A percentile compares a stretch with the other conserved stretches of the same genome.
Evolutionary conservation across 345 rosid genomes (phyloP).

Genomic region (Anacardium occidentale): DNA sequence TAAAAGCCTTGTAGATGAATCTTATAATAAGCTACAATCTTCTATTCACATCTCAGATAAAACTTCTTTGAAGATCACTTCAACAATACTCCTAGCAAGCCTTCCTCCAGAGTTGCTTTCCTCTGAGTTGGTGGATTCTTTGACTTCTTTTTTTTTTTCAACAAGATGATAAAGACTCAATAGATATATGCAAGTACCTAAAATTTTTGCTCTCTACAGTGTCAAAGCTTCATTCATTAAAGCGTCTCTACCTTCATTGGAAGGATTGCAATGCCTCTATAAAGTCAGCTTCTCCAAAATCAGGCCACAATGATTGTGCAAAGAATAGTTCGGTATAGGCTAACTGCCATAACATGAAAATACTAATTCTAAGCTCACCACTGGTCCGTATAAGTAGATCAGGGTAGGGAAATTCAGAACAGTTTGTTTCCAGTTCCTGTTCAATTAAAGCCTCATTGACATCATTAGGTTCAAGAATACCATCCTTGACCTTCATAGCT

Average conservation of each 20-base stretch:
- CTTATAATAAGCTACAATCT: neutral
- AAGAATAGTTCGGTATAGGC: conserved; percentile 33
- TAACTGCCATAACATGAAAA: conserved; percentile 33
- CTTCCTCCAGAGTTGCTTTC: neutral
- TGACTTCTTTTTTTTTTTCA: neutral
- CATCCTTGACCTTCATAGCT: conserved; percentile 18
- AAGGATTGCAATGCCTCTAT: conserved; percentile 29
- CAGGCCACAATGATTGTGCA: conserved; percentile 24
- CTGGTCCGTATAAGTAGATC: conserved; percentile 30
- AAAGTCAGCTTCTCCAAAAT: conserved; percentile 34
- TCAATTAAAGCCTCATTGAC: conserved; percentile 22
- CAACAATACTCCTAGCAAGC: neutral
- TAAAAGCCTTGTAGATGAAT: neutral
- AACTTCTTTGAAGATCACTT: neutral
- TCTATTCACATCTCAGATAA: neutral
- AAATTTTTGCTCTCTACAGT: no score
- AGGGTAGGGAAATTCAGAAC: conserved; percentile 20
- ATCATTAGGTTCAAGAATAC: conserved; percentile 25
- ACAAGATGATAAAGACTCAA: conserved; percentile 2
- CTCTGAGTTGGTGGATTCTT: neutral
- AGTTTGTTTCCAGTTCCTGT: conserved; percentile 27
- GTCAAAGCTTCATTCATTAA: conserved; percentile 12
- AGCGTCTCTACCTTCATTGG: conserved; percentile 21
- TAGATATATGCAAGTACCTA: neutral
- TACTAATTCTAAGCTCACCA: conserved; percentile 30